phyloP scores from a whole-genome alignment of 1,139 yeast genomes.

The Blastobotrys arbuscula region DNA sequence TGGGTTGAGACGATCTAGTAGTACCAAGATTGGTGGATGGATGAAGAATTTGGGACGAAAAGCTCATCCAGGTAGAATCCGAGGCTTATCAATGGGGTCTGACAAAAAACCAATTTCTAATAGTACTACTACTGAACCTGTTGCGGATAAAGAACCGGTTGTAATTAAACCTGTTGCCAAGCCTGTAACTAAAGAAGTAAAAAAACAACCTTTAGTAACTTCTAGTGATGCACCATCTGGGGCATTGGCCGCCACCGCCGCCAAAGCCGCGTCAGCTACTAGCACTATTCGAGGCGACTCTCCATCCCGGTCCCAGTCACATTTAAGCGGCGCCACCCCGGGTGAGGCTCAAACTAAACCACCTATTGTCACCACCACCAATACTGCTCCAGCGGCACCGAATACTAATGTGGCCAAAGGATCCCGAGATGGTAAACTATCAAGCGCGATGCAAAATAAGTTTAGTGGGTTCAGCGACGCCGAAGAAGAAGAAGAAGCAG shows the following conservation, averaged over 20 bases:
- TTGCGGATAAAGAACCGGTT: background rate
- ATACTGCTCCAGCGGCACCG: constrained; percentile 26
- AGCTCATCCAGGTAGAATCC: constrained; percentile 10
- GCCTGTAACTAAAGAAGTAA: background rate
- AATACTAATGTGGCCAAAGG: constrained; percentile 11
- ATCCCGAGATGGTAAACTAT: constrained; percentile 3
- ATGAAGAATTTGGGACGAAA: constrained; percentile 1
- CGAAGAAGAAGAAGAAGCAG: background rate
- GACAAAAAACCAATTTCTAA: background rate
- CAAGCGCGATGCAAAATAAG: constrained; percentile 6
- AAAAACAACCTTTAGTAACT: background rate
- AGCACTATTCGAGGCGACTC: background rate
- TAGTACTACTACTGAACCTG: background rate
- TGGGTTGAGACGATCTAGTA: background rate
- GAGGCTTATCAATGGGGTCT: constrained; percentile 2
- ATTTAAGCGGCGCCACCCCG: background rate
- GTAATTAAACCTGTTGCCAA: background rate
- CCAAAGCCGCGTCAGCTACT: constrained; percentile 13
- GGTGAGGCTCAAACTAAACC: background rate
- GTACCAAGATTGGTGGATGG: constrained; percentile 4
- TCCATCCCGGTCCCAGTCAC: background rate
- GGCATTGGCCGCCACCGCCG: constrained; percentile 15
- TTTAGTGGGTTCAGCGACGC: constrained; percentile 16
- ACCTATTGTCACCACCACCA: constrained; percentile 23
- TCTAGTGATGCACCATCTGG: background rate